Percentiles rank a stretch among this genome's conserved stretches.
These are phyloP conservation scores for Asparagopsis taxiformis DNA, from an alignment of 31 red algal species.

Conservation along the genomic window DNA sequence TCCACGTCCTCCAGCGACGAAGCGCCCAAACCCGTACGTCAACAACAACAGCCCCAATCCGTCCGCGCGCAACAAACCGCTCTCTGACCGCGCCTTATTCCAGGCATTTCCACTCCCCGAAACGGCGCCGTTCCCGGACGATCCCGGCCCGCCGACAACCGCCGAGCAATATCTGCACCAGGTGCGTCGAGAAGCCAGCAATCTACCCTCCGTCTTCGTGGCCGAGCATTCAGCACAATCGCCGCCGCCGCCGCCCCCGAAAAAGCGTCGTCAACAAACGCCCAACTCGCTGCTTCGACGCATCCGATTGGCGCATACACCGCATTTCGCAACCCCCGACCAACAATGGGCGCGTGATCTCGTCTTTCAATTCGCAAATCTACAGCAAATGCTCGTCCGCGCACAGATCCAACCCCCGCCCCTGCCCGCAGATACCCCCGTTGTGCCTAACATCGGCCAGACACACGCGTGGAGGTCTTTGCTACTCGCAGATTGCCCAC, in stretches of 20 bases:
- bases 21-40: too few relatives aligned
- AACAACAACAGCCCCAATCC: too few relatives aligned
- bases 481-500: not conserved
- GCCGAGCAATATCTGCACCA: constrained; percentile 37
- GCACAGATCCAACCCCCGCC: not conserved
- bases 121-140: not conserved
- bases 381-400: constrained; percentile 1
- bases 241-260: not conserved
- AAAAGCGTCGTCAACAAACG: too few relatives aligned
- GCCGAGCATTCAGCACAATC: not conserved
- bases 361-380: not conserved
- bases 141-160: constrained; percentile 29
- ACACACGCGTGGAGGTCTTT: not conserved
- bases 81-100: too few relatives aligned
- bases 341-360: constrained; percentile 3
- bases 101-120: constrained; percentile 6
- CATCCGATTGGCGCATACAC: constrained; percentile 1
- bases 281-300: not conserved
- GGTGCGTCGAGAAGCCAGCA: constrained; percentile 10
- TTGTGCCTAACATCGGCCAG: not conserved
- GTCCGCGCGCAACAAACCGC: not conserved
- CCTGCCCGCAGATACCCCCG: not conserved
- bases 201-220: constrained; percentile 19
- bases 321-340: constrained; percentile 3
- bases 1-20: too few relatives aligned